These are phyloP conservation scores for Hyaloscypha hepaticicola DNA, from an alignment of 495 filamentous ascomycete genomes.

Conservation along the genomic window DNA sequence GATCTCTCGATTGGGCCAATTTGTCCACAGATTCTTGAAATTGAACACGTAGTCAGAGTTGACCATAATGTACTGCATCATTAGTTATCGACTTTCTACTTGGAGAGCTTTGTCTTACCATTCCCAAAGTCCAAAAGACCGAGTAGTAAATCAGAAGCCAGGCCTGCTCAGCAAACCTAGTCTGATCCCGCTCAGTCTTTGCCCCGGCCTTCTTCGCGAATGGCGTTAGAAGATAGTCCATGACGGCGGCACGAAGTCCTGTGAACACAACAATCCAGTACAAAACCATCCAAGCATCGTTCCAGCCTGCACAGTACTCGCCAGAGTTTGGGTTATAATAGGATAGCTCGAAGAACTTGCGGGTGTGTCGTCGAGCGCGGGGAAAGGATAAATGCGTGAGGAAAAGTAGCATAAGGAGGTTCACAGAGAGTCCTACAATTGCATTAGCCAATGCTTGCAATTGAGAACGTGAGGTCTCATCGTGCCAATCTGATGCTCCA, in stretches of 20 bases:
- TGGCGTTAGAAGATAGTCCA: conserved; percentile 84
- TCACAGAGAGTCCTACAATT: conserved; percentile 68
- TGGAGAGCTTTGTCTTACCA: conserved; percentile 58
- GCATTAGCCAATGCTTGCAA: conserved; percentile 14
- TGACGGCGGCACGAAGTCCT: conserved; percentile 75
- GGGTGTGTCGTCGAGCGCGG: conserved; percentile 69
- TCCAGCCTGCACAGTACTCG: conserved; percentile 69
- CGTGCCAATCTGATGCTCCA: conserved; percentile 34
- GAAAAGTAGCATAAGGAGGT: conserved; percentile 72
- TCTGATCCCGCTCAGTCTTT: conserved; percentile 65
- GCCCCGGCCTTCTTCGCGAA: conserved; percentile 68
- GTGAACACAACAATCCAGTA: conserved; percentile 85
- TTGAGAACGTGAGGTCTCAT: background rate
- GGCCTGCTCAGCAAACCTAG: conserved; percentile 88
- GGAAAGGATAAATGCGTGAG: conserved; percentile 79
- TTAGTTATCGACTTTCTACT: conserved; percentile 17
- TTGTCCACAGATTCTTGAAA: conserved; percentile 73
- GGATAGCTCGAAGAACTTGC: conserved; percentile 82
- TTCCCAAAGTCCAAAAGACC: conserved; percentile 76
- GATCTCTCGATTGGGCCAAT: conserved; percentile 76
- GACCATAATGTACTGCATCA: conserved; percentile 71
- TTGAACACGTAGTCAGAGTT: conserved; percentile 78
- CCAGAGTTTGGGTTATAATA: conserved; percentile 70
- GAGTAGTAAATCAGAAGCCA: conserved; percentile 82
- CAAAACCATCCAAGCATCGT: conserved; percentile 76